Base-by-base conservation (phyloP, 805 yeast species). In the Starmerella tilneyi region DNA sequence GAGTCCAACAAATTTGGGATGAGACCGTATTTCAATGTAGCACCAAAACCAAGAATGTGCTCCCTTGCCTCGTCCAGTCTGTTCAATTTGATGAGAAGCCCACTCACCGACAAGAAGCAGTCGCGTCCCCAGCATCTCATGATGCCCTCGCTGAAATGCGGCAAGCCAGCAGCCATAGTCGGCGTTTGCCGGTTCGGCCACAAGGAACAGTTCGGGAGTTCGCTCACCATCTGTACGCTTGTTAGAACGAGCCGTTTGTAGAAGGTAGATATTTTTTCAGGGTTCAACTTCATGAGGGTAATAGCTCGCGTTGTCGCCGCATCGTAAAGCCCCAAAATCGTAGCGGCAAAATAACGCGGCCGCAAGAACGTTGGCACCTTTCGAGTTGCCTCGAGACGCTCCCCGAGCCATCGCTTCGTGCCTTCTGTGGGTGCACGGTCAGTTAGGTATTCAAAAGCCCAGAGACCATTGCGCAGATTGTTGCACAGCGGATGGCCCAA, bases 81-180 rank as follows among this genome's bases (percentile, higher is more conserved):
- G 9, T 81, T 88, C 0, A 96, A 74, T 1, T 82, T 79, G 20
- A 86, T 65, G 45, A 86, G 64, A 40, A 89, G 68, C 0, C 98
- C 98, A 49, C 95, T 70, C 34, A 82, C 70, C 0, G 96, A 74
- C 37, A 89, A 81, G 60, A 92, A 92, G 0, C 86, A 94, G 63
- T 89, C 98, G 59, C 98, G 74, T 19, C 98, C 98, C 98, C 98
- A 89, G 61, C 96, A 85, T 62, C 98, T 73, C 95, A 89, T 86
- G 63, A 82, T 88, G 52, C 81, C 85, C 47, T 73, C 74, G 59
- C 92, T 79, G 65, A 89, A 89, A 63, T 86, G 96, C 2, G 98
- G 98, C 49, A 89, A 71, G 1, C 97, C 98, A 1, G 98, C 98
- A 13, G 97, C 95, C 75, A 89, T 70, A 33, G 84, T 75, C 2